Evolutionary conservation across 2,329 filamentous ascomycete genomes (phyloP), one percentile per base, ranked within the genome.

Genomic region (Pseudophaeomoniella oleicola): DNA sequence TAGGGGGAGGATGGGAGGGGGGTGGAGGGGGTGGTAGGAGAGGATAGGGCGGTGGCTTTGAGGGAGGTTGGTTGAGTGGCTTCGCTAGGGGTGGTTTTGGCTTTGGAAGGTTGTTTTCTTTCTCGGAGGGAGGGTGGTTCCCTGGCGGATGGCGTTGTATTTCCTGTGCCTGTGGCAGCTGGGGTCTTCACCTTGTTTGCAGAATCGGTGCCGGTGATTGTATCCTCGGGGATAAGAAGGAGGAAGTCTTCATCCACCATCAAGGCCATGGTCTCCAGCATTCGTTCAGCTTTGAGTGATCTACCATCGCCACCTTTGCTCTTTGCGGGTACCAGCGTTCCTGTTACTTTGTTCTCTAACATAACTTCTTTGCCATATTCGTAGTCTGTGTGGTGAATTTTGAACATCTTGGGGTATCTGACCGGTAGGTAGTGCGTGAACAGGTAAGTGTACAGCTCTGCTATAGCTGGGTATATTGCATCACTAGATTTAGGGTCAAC

Each of bases 241-340:
- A 78, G 54, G 47, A 77, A 71, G 37, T 79, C 75, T 32, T 67
- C 65, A 44, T 78, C 75, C 16, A 78, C 52, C 36, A 69, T 66
- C 9, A 57, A 54, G 18, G 63, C 65, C 0, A 78, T 52, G 3
- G 59, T 61, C 32, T 59, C 48, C 2, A 77, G 59, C 1, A 67
- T 44, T 5, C 52, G 41, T 1, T 60, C 56, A 4, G 56, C 47
- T 3, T 42, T 31, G 1, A 50, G 40, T 1, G 55, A 42, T 1
- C 57, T 42, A 27, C 22, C 22, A n/a, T 27, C 22, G 6, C 22
- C 22, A 9, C 22, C 22, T 2, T 39, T 43, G 0, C 65, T 37
- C 9, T 42, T 44, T 6, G 53, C 48, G 0, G 66, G 61, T 3
- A 69, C 56, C 2, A 52, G 44, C 19, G 60, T 52, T 4, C 51